Percentiles rank a stretch among this genome's conserved stretches.
These are phyloP conservation scores for Entophlyctis helioformis DNA, from an alignment of 192 early-diverging fungal genomes.

Conservation along the genomic window DNA sequence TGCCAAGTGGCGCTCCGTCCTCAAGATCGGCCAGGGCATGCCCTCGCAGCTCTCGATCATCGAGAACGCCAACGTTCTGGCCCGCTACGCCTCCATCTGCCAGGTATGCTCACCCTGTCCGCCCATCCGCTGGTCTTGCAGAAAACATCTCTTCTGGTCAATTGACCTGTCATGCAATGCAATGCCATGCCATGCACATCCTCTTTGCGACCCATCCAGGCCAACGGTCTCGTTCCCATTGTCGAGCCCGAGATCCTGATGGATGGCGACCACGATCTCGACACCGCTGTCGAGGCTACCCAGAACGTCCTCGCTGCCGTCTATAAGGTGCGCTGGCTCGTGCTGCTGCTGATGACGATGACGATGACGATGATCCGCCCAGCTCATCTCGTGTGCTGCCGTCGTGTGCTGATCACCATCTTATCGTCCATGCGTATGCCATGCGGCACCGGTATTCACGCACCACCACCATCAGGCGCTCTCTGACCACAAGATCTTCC, in stretches of 20 bases:
- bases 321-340: no score
- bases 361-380: no score
- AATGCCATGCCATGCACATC: no score
- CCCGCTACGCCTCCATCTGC: slow-evolving; percentile 29
- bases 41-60: slow-evolving; percentile 18
- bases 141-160: no score
- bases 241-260: slow-evolving; percentile 35
- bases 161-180: no score
- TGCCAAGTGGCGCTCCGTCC: slow-evolving; percentile 32
- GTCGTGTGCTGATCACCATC: no score
- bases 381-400: no score
- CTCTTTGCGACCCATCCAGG: slow-evolving; percentile 4
- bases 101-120: not conserved
- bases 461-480: no score
- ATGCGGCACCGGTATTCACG: no score
- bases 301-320: slow-evolving; percentile 23
- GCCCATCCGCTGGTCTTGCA: no score
- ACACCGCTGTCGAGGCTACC: slow-evolving; percentile 19
- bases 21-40: slow-evolving; percentile 18
- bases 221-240: slow-evolving; percentile 28
- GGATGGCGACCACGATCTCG: slow-evolving; percentile 33
- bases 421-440: no score
- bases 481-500: slow-evolving; percentile 23
- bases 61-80: slow-evolving; percentile 32
- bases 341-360: no score